A percentile compares a stretch with the other conserved stretches of the same genome.
Conservation (phyloP, 2,329 filamentous ascomycete genomes). For the Neocatenulostroma microsporum region DNA sequence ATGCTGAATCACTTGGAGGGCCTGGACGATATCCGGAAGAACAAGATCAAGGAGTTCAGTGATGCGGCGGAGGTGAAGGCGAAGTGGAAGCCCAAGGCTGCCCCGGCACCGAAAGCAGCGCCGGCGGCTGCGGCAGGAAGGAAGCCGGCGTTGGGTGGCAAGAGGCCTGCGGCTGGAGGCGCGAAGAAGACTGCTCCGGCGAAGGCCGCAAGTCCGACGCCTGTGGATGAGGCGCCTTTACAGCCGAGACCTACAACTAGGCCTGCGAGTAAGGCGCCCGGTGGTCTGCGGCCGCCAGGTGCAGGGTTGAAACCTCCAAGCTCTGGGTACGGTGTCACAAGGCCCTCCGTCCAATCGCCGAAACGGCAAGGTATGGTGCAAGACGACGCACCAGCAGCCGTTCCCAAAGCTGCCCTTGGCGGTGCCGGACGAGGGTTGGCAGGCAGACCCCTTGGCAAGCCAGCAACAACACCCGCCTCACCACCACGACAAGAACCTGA, state of each 20-base stretch:
- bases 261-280: slow-evolving; percentile 34
- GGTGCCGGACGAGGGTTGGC: slow-evolving; percentile 63
- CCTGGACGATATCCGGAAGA: slow-evolving; percentile 90
- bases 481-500: slow-evolving; percentile 47
- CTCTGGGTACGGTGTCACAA: slow-evolving; percentile 13
- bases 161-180: slow-evolving; percentile 32
- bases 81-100: slow-evolving; percentile 84
- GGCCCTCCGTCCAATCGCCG: no score
- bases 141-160: slow-evolving; percentile 45
- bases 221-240: slow-evolving; percentile 43
- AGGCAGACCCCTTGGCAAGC: slow-evolving; percentile 75
- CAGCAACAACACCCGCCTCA: slow-evolving; percentile 42
- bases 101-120: slow-evolving; percentile 50
- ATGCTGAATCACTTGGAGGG: slow-evolving; percentile 92
- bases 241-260: slow-evolving; percentile 53
- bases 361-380: slow-evolving; percentile 23
- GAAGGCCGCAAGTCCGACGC: slow-evolving; percentile 29
- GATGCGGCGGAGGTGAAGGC: slow-evolving; percentile 76
- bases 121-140: slow-evolving; percentile 48
- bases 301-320: slow-evolving; percentile 29
- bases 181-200: slow-evolving; percentile 41
- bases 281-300: slow-evolving; percentile 38
- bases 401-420: slow-evolving; percentile 38
- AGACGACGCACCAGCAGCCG: slow-evolving; percentile 20
- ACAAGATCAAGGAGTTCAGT: slow-evolving; percentile 88